Evolutionary conservation across 129 eudicot species (phyloP), one percentile per base, ranked within the genome.

Genomic region (Oenanthe sinensis): DNA sequence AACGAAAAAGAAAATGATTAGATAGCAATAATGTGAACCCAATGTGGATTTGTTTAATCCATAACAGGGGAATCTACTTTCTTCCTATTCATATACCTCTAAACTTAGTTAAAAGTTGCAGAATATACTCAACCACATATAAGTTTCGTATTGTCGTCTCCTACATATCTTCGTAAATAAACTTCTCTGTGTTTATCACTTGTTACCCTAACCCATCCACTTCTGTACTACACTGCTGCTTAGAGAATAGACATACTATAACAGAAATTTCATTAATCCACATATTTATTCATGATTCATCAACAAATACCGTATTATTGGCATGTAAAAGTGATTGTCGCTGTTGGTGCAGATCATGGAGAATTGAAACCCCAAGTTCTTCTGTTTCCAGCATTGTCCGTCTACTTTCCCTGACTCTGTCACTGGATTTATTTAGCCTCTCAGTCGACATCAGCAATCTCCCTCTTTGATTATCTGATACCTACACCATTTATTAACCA

Each of bases 381-480:
- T 90, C 95, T 3, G 95, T 87, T 79, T 90, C 95, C 84, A 90
- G 85, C 87, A 86, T 86, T 52, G 90, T 86, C 85, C 82, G 86
- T 82, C 95, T 87, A 71, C 95, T 90, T 67, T 90, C 90, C 69
- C 87, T 84, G 45, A 90, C 87, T 76, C 89, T 85, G 81, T 90
- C 95, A 81, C 90, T 90, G 3, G 95, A 82, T 65, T 85, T 84
- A 78, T 85, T 83, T 52, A 90, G 73, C 84, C 91, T 87, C 79
- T 90, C 95, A 1, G 91, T 87, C 60, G 95, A 87, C 79, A 76
- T 78, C 36, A 85, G 40, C 77, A 90, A 79, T 83, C 95, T 87
- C 45, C 83, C 85, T 85, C 88, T 85, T 85, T 90, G 95, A 79
- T 90, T 91, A 11, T 85, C 36, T 28, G 95, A 90, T 46, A 86